Conservation (phyloP, 805 yeast species). For the Kazachstania psychrophila region DNA sequence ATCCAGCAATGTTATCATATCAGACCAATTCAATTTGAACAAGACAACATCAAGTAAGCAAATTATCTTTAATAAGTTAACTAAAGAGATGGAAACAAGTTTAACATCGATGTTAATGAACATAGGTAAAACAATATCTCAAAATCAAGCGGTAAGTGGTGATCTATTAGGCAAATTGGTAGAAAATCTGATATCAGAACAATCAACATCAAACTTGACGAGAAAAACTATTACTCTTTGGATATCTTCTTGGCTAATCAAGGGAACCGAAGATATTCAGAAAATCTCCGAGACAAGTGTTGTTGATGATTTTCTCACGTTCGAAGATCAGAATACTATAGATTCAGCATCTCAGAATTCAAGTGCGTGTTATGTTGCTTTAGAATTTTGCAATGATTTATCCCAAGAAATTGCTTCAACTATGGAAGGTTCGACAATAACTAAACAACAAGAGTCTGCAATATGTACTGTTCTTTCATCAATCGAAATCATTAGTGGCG, state of each 20-base stretch:
- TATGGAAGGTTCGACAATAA: constrained; percentile 11
- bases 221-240: constrained; percentile 26
- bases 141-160: not conserved
- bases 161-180: constrained; percentile 9
- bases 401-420: constrained; percentile 29
- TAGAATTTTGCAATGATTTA: constrained; percentile 37
- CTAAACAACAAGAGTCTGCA: constrained; percentile 17
- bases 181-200: constrained; percentile 15
- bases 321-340: constrained; percentile 13
- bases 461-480: constrained; percentile 14
- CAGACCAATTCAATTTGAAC: constrained; percentile 4
- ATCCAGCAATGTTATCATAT: constrained; percentile 13
- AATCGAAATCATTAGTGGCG: constrained; percentile 10
- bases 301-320: constrained; percentile 6
- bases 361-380: constrained; percentile 20
- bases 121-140: constrained; percentile 11
- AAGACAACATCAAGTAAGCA: not conserved
- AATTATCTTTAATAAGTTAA: constrained; percentile 3
- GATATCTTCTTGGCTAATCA: constrained; percentile 31
- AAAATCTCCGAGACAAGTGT: not conserved
- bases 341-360: constrained; percentile 2
- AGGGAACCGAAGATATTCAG: not conserved
- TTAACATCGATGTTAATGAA: constrained; percentile 13
- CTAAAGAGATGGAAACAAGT: constrained; percentile 16
- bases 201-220: constrained; percentile 10